Percentiles rank a stretch among this genome's conserved stretches.
Evolutionary conservation across 352 stramenopile species (phyloP).

Genomic region (Bremia lactucae): DNA sequence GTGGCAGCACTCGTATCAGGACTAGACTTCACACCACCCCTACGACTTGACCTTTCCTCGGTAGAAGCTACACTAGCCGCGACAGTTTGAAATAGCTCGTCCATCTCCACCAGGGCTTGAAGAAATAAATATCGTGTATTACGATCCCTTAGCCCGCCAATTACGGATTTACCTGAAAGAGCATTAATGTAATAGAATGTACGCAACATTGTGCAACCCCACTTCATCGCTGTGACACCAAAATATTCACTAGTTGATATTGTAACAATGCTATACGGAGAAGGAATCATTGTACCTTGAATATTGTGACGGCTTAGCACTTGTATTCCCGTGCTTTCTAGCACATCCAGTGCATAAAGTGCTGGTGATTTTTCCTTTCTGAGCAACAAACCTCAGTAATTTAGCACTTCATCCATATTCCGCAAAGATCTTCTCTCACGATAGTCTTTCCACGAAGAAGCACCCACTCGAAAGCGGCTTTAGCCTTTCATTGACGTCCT

Average conservation of each 20-base stretch:
- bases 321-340: constrained; percentile 64
- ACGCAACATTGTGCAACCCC: constrained; percentile 65
- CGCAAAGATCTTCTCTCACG: constrained; percentile 28
- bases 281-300: constrained; percentile 27
- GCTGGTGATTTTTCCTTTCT: constrained; percentile 66
- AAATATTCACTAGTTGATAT: not conserved
- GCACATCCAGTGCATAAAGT: constrained; percentile 55
- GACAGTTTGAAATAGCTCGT: constrained; percentile 40
- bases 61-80: constrained; percentile 21
- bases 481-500: constrained; percentile 33
- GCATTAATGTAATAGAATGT: constrained; percentile 77
- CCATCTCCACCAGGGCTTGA: constrained; percentile 59
- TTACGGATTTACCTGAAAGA: constrained; percentile 39
- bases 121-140: constrained; percentile 58
- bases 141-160: constrained; percentile 48
- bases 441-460: constrained; percentile 69
- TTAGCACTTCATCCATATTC: not conserved
- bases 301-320: constrained; percentile 70
- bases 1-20: constrained; percentile 52
- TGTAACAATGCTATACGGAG: not conserved
- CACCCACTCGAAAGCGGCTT: constrained; percentile 53
- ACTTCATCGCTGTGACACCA: constrained; percentile 49
- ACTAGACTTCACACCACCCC: constrained; percentile 10
- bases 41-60: constrained; percentile 4
- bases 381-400: not conserved